These are phyloP conservation scores for Lentinula sp. DNA, from an alignment of 768 basidiomycete species.

Conservation along the genomic window DNA sequence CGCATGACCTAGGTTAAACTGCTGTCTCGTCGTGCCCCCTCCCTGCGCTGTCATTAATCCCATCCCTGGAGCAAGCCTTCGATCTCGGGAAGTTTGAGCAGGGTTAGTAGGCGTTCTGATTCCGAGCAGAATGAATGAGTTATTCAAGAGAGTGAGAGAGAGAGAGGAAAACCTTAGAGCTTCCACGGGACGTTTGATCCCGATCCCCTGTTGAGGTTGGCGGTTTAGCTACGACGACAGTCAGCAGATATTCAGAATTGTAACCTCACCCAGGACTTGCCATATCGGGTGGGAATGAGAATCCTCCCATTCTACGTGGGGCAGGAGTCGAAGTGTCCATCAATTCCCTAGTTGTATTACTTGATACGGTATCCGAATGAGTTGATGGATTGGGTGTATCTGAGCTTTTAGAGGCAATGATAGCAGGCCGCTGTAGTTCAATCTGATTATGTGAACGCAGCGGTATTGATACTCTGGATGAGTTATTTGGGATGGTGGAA, in stretches of 20 bases:
- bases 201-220: background rate
- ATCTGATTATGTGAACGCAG: background rate
- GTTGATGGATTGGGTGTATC: background rate
- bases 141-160: background rate
- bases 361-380: background rate
- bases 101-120: background rate
- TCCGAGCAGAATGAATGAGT: background rate
- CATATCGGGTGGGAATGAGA: conserved; percentile 3
- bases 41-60: conserved; percentile 5
- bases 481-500: background rate
- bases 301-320: conserved; percentile 3
- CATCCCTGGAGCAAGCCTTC: background rate
- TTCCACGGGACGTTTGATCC: background rate
- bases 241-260: background rate
- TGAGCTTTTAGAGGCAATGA: background rate
- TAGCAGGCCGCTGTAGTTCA: background rate
- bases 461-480: background rate
- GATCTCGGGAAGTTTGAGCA: background rate
- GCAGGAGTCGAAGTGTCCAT: background rate
- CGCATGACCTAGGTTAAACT: background rate
- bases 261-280: background rate
- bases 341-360: background rate
- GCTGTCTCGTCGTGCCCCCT: background rate
- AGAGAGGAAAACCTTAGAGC: background rate
- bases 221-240: background rate